Evolutionary conservation across 805 yeast species (phyloP).

Genomic region (Barnettozyma sp.): DNA sequence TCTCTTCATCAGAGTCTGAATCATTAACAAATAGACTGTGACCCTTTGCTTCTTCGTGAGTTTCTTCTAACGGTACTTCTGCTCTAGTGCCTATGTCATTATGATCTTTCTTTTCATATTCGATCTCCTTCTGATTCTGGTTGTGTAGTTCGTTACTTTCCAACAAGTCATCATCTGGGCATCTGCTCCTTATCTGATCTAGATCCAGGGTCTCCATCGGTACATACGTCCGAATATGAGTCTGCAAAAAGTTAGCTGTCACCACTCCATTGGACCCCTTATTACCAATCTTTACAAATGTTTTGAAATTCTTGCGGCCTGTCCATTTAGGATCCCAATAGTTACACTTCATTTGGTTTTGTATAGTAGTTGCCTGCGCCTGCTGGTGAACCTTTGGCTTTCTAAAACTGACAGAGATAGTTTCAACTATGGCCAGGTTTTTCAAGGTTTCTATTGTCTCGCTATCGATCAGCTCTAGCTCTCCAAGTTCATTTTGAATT

Average conservation of each 20-base stretch:
- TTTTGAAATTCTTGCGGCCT: conserved; percentile 34
- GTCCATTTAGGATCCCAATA: conserved; percentile 22
- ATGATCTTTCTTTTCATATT: background rate
- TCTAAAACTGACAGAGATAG: conserved; percentile 18
- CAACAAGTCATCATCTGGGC: conserved; percentile 4
- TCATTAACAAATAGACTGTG: conserved; percentile 15
- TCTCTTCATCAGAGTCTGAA: conserved; percentile 14
- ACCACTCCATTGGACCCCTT: conserved; percentile 9
- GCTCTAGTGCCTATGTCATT: background rate
- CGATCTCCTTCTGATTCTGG: background rate
- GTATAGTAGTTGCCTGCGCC: conserved; percentile 4
- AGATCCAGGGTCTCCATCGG: conserved; percentile 3
- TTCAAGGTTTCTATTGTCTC: conserved; percentile 27
- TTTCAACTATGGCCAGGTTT: conserved; percentile 32
- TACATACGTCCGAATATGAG: conserved; percentile 15
- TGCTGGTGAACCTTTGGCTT: background rate
- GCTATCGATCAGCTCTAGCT: conserved; percentile 9
- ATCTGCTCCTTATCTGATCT: conserved; percentile 1
- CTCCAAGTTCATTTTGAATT: conserved; percentile 14
- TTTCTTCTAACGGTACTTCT: no score
- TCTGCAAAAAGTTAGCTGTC: conserved; percentile 23
- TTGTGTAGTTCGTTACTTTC: conserved; percentile 6
- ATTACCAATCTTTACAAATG: conserved; percentile 29
- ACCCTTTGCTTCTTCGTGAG: no score
- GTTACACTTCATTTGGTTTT: conserved; percentile 5